phyloP scores from a whole-genome alignment of 306 rosid species.

The Pyrus bretschneideri region DNA sequence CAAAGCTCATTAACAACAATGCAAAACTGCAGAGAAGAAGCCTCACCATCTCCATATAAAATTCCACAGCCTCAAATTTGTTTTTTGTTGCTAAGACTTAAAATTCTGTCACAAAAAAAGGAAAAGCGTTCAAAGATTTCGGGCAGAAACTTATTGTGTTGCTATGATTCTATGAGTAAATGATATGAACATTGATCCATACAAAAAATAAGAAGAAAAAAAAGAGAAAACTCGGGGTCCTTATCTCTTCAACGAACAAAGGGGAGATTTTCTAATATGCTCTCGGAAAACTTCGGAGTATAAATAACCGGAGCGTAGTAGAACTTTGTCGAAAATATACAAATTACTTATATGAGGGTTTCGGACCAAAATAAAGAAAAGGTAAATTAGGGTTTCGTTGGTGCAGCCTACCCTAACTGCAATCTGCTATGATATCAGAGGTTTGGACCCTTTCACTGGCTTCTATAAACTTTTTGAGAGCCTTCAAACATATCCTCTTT shows the following conservation, averaged over 20 bases:
- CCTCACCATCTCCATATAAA: neutral
- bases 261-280: neutral
- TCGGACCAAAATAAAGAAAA: neutral
- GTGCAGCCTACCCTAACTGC: too few species aligned
- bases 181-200: neutral
- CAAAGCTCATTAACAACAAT: constrained; percentile 5
- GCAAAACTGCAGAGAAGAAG: constrained; percentile 13
- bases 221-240: neutral
- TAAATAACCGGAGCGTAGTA: too few species aligned
- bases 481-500: neutral
- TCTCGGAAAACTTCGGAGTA: too few species aligned
- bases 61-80: neutral
- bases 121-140: neutral
- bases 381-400: too few species aligned
- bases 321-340: neutral
- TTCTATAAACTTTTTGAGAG: neutral
- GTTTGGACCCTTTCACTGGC: neutral
- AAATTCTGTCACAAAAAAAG: neutral
- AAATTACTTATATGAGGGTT: neutral
- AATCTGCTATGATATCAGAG: neutral
- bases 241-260: neutral
- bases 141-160: neutral
- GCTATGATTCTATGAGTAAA: neutral
- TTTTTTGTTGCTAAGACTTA: neutral
- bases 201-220: neutral